A percentile compares a stretch with the other conserved stretches of the same genome.
Evolutionary conservation across 768 basidiomycete species (phyloP).

Genomic region (Amanita molliuscula): DNA sequence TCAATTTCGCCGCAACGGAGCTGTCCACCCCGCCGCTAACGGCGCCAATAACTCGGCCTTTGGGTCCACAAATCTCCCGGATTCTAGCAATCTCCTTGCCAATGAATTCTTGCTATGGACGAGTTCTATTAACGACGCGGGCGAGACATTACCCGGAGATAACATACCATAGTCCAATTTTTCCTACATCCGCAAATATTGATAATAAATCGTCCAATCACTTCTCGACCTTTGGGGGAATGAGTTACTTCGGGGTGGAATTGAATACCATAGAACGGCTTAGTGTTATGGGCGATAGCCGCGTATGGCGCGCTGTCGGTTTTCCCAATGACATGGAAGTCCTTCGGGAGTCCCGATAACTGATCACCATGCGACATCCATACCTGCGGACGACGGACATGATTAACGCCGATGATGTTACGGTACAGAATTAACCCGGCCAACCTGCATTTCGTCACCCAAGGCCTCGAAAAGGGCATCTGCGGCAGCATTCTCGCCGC

Average conservation of each 20-base stretch:
- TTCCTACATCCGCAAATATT: constrained; percentile 73
- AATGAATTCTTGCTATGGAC: constrained; percentile 83
- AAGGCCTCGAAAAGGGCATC: constrained; percentile 81
- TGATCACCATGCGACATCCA: constrained; percentile 99
- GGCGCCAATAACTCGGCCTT: constrained; percentile 94
- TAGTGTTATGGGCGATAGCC: constrained; percentile 83
- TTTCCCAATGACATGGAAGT: constrained; percentile 82
- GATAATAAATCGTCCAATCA: constrained; percentile 78
- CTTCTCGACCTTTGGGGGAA: constrained; percentile 78
- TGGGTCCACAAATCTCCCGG: constrained; percentile 86
- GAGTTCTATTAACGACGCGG: constrained; percentile 4
- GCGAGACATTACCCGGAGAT: constrained; percentile 7
- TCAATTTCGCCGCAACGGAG: constrained; percentile 95
- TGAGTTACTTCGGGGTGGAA: constrained; percentile 99
- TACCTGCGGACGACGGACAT: constrained; percentile 42
- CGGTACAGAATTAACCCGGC: constrained; percentile 8
- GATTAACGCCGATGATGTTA: constrained; percentile 2
- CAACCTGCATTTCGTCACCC: constrained; percentile 82
- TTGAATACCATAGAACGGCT: constrained; percentile 91
- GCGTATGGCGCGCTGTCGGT: constrained; percentile 87
- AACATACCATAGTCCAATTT: constrained; percentile 88
- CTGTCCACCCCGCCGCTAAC: constrained; percentile 98
- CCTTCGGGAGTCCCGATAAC: constrained; percentile 65
- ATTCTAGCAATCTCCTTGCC: constrained; percentile 94
- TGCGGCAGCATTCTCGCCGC: constrained; percentile 30